Evolutionary conservation across 768 basidiomycete species (phyloP).

Genomic region (Kwoniella botswanensis): DNA sequence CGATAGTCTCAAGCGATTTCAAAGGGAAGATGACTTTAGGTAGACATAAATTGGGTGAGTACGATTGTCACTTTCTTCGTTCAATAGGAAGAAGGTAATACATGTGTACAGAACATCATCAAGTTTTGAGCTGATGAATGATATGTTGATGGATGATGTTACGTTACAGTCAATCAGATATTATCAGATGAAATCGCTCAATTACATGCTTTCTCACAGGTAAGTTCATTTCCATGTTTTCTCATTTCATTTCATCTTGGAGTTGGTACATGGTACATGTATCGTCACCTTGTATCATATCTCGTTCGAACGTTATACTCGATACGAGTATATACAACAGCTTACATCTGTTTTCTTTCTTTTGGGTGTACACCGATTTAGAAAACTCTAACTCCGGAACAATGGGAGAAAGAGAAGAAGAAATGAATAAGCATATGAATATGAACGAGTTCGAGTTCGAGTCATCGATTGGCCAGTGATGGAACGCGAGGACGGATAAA

Average conservation of each 20-base stretch:
- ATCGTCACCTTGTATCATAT: not conserved
- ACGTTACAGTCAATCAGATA: slow-evolving; percentile 50
- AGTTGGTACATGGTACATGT: too few relatives aligned
- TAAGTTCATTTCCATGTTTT: slow-evolving; percentile 20
- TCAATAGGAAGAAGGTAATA: not conserved
- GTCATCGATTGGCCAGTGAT: too few relatives aligned
- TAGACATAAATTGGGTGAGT: slow-evolving; percentile 55
- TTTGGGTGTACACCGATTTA: slow-evolving; percentile 8
- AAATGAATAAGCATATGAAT: slow-evolving; percentile 1
- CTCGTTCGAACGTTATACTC: not conserved
- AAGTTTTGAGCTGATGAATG: too few relatives aligned
- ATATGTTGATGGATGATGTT: not conserved
- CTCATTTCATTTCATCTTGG: not conserved
- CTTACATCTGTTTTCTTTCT: too few relatives aligned
- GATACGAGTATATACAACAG: not conserved
- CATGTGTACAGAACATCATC: not conserved
- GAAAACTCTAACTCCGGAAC: slow-evolving; percentile 56
- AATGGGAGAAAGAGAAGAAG: slow-evolving; percentile 51
- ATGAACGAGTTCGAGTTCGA: not conserved
- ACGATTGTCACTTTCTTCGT: slow-evolving; percentile 27
- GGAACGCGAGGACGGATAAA: too few relatives aligned
- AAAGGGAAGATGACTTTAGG: slow-evolving; percentile 53
- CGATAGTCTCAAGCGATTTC: slow-evolving; percentile 54
- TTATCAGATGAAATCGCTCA: slow-evolving; percentile 49
- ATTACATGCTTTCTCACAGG: slow-evolving; percentile 57